Evolutionary conservation across 2,329 filamentous ascomycete species (phyloP).

Genomic region (Alternaria metachromatica): DNA sequence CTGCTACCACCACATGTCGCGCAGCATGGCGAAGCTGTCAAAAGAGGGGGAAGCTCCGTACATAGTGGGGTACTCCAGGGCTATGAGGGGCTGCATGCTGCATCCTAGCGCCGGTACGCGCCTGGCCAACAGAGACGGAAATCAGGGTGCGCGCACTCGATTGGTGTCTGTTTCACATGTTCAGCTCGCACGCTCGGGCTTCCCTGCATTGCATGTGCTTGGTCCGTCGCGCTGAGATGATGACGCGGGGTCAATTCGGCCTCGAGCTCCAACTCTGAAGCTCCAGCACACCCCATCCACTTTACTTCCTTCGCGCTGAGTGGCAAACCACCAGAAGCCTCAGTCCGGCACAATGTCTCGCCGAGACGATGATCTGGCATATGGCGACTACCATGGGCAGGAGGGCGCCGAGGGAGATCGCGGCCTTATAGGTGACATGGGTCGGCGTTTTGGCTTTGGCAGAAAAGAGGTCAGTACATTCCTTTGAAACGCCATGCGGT

Average conservation of each 20-base stretch:
- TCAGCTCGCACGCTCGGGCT: conserved; percentile 6
- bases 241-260: conserved; percentile 26
- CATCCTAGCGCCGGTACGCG: neutral
- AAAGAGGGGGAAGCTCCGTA: conserved; percentile 1
- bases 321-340: conserved; percentile 13
- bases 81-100: neutral
- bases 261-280: conserved; percentile 11
- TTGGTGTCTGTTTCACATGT: conserved; percentile 1
- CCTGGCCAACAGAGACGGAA: neutral
- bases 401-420: conserved; percentile 53
- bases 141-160: conserved; percentile 1
- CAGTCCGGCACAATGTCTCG: conserved; percentile 38
- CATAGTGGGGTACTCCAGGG: neutral
- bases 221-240: conserved; percentile 19
- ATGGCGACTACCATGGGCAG: conserved; percentile 58
- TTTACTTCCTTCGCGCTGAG: neutral
- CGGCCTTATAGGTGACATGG: conserved; percentile 61
- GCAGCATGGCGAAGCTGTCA: neutral
- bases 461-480: conserved; percentile 39
- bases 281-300: conserved; percentile 2
- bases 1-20: neutral
- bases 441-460: conserved; percentile 53
- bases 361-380: conserved; percentile 61
- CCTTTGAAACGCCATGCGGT: conserved; percentile 23
- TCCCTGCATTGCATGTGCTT: conserved; percentile 5